Conservation (phyloP, 2,329 filamentous ascomycete genomes). For the Leptoxyphium fumago region DNA sequence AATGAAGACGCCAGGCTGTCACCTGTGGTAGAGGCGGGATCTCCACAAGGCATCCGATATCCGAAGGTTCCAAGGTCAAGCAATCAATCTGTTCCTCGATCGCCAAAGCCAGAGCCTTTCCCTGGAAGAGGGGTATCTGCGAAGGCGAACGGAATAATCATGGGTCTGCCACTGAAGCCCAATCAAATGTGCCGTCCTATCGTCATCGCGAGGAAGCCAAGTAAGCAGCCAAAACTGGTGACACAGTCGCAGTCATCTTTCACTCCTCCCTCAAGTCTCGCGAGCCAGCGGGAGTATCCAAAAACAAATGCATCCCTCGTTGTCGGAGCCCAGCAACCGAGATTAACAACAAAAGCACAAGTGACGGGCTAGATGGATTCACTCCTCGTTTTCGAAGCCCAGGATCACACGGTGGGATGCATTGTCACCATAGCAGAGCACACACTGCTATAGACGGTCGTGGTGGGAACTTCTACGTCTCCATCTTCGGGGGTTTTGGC, state of each 20-base stretch:
- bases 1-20: conserved; percentile 28
- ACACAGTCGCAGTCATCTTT: background rate
- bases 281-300: too few relatives aligned
- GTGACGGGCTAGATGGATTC: too few relatives aligned
- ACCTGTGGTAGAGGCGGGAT: conserved; percentile 24
- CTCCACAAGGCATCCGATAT: conserved; percentile 30
- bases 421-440: too few relatives aligned
- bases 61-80: conserved; percentile 33
- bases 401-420: too few relatives aligned
- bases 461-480: too few relatives aligned
- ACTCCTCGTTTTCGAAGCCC: too few relatives aligned
- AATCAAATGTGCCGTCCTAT: background rate
- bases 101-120: conserved; percentile 7
- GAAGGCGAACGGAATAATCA: background rate
- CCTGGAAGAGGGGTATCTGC: conserved; percentile 1
- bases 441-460: too few relatives aligned
- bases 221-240: background rate
- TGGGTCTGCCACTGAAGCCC: conserved; percentile 1
- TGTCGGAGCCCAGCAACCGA: too few relatives aligned
- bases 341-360: too few relatives aligned
- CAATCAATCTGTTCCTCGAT: conserved; percentile 31
- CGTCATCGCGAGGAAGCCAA: background rate
- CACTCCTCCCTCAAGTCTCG: too few relatives aligned
- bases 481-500: too few relatives aligned
- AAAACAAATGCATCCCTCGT: too few relatives aligned